Conservation (phyloP, 805 yeast species). For the Wickerhamomyces kurtzmanii region DNA sequence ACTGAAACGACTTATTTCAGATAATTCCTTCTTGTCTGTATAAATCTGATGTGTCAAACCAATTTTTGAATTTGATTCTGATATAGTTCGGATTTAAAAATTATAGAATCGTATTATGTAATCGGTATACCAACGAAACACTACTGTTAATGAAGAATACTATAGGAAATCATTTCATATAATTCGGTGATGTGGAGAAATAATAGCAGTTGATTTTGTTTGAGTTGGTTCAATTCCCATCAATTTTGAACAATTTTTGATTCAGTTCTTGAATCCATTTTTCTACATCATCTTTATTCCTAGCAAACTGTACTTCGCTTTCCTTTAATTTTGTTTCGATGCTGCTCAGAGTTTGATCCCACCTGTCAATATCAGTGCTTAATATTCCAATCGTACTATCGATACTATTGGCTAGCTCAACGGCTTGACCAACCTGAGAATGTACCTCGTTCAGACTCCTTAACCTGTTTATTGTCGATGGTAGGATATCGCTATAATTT, state of each 20-base stretch:
- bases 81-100: too few species aligned
- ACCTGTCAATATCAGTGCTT: conserved; percentile 14
- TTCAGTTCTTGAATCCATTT: conserved; percentile 1
- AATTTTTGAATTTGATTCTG: too few species aligned
- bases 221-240: too few species aligned
- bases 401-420: conserved; percentile 10
- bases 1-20: too few species aligned
- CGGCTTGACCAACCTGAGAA: conserved; percentile 7
- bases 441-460: conserved; percentile 16
- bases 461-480: conserved; percentile 16
- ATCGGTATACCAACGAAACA: too few species aligned
- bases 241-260: conserved; percentile 1
- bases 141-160: too few species aligned
- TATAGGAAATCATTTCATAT: too few species aligned
- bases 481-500: conserved; percentile 13
- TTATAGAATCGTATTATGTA: too few species aligned
- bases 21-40: too few species aligned
- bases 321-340: conserved; percentile 14
- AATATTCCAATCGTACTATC: conserved; percentile 11
- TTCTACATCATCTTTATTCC: conserved; percentile 3
- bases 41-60: too few species aligned
- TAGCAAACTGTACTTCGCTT: conserved; percentile 10
- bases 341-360: conserved; percentile 15
- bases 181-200: too few species aligned
- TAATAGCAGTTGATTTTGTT: too few species aligned